Evolutionary conservation across 306 rosid genomes (phyloP).

Genomic region (Castanospermum australe): DNA sequence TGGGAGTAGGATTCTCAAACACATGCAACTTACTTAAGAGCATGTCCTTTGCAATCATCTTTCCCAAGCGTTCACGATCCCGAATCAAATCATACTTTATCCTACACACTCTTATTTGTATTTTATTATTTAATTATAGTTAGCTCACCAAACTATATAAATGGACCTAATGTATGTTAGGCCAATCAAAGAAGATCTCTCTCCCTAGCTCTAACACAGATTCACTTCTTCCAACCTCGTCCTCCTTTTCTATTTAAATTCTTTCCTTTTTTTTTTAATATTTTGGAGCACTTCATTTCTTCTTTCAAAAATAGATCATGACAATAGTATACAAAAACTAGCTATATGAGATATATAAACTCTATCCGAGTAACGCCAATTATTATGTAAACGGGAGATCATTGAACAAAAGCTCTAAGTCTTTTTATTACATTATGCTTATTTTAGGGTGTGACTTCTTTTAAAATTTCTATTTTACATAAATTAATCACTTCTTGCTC

Average conservation of each 20-base stretch:
- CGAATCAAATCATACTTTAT: conserved; percentile 55
- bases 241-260: not conserved
- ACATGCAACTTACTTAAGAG: conserved; percentile 71
- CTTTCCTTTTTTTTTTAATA: not conserved
- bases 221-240: conserved; percentile 24
- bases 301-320: too few species aligned
- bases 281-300: not conserved
- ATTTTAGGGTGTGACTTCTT: too few species aligned
- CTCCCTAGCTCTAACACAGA: conserved; percentile 27
- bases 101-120: not conserved
- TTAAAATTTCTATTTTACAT: too few species aligned
- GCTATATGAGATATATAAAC: not conserved
- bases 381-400: too few species aligned
- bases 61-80: conserved; percentile 73
- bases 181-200: conserved; percentile 31
- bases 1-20: conserved; percentile 77
- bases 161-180: not conserved
- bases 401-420: too few species aligned
- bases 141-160: conserved; percentile 11
- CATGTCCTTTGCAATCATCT: conserved; percentile 78
- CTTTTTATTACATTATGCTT: too few species aligned
- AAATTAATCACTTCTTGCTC: too few species aligned
- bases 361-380: too few species aligned
- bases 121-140: conserved; percentile 1
- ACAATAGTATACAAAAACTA: not conserved